Evolutionary conservation across 768 basidiomycete species (phyloP), one percentile per base, ranked within the genome.

Genomic region (Pisolithus albus): DNA sequence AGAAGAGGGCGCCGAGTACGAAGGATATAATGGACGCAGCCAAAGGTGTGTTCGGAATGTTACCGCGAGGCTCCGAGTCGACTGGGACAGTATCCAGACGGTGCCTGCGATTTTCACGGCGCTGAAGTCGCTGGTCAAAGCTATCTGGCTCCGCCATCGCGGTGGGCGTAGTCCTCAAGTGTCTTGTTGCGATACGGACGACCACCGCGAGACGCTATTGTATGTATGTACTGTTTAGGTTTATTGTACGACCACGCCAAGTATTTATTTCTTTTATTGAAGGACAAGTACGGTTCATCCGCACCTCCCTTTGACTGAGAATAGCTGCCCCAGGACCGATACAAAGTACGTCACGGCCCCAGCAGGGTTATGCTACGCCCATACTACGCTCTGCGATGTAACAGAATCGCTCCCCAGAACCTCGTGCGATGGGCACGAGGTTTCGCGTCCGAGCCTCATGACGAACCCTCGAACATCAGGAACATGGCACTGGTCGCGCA

Each of bases 401-500:
- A 49, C 47, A 7, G 45, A 40, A 46, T 15, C 37, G 41, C 32
- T 47, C 13, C 50, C 28, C 34, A 19, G 19, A 46, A 34, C 13
- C 39, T 40, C 10, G 32, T 46, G 18, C 23, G 36, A 41, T 7
- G 47, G 32, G 39, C 21, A 21, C 67, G 69, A 15, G 61, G 49
- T 34, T 53, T 59, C 41, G 34, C 66, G 18, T 64, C 67, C 18
- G 56, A 47, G 7, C 52, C 58, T 30, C 57, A 48, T 24, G 52
- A 68, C 61, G 71, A 75, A 40, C 56, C 73, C 3, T 66, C 68
- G 4, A 64, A 73, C 43, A 66, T 82, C 36, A 78, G 90, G 40
- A 92, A 92, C 61, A 84, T 92, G 65, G 90, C 90, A 15, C 75
- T 92, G 2, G 86, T 92, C n/a, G 90, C 90, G 40, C 90, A 92